These are phyloP conservation scores for Pisolithus marmoratus DNA, from an alignment of 768 basidiomycete genomes.

Conservation along the genomic window DNA sequence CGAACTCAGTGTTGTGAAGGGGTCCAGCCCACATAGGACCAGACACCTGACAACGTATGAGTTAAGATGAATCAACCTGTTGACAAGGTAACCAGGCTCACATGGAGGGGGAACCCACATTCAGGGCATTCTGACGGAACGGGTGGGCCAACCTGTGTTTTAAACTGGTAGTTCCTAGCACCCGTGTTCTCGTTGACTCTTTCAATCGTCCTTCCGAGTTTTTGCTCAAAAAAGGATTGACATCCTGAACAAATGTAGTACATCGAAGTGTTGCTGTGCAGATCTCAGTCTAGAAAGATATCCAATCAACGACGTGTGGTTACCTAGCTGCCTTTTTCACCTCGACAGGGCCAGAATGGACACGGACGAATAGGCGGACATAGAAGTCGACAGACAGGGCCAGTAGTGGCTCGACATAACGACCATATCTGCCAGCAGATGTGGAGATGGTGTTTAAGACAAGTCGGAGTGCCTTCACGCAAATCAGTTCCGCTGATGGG, in stretches of 20 bases:
- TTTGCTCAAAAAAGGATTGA: conserved; percentile 77
- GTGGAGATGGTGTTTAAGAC: conserved; percentile 84
- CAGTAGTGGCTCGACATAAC: conserved; percentile 82
- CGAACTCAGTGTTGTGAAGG: conserved; percentile 73
- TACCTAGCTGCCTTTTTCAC: conserved; percentile 82
- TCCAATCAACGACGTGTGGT: conserved; percentile 19
- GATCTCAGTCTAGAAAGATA: conserved; percentile 2
- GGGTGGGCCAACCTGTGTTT: conserved; percentile 65
- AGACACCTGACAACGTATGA: conserved; percentile 52
- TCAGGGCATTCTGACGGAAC: conserved; percentile 69
- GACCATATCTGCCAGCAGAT: conserved; percentile 87
- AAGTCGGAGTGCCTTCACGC: conserved; percentile 73
- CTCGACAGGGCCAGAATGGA: conserved; percentile 67
- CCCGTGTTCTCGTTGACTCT: conserved; percentile 52
- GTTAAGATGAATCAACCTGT: neutral
- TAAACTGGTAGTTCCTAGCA: conserved; percentile 59
- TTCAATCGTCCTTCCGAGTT: conserved; percentile 70
- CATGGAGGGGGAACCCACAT: conserved; percentile 74
- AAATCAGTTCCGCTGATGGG: neutral
- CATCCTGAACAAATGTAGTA: conserved; percentile 85
- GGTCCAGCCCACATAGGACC: conserved; percentile 98
- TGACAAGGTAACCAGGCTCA: conserved; percentile 24
- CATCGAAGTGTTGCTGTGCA: conserved; percentile 70
- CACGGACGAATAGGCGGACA: conserved; percentile 82
- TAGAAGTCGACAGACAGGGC: conserved; percentile 98